phyloP scores from a whole-genome alignment of 306 rosid species.

The Malus sylvestris region DNA sequence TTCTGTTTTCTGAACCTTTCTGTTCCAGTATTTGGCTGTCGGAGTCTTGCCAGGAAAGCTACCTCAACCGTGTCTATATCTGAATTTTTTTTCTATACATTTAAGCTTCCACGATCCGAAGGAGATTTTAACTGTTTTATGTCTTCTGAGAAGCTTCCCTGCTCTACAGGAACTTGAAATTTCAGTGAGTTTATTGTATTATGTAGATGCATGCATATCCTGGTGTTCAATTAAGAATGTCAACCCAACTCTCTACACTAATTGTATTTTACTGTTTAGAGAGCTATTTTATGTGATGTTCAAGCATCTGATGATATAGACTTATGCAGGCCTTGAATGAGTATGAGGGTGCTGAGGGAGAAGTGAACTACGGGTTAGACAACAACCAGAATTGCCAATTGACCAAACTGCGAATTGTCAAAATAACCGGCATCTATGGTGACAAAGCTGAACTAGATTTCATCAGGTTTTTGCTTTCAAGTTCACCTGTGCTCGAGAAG shows the following conservation, averaged over 20 bases:
- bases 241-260: too few relatives aligned
- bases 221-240: too few relatives aligned
- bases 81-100: slow-evolving; percentile 40
- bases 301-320: too few relatives aligned
- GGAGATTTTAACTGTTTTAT: slow-evolving; percentile 38
- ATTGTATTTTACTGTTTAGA: too few relatives aligned
- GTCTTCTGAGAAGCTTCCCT: slow-evolving; percentile 50
- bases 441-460: slow-evolving; percentile 38
- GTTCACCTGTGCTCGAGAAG: slow-evolving; percentile 43
- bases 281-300: too few relatives aligned
- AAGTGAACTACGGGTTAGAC: slow-evolving; percentile 16
- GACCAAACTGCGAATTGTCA: slow-evolving; percentile 34
- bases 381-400: slow-evolving; percentile 14
- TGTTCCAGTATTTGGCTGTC: slow-evolving; percentile 38
- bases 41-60: slow-evolving; percentile 34
- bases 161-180: slow-evolving; percentile 46
- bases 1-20: background rate
- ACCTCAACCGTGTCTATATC: slow-evolving; percentile 30
- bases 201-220: too few relatives aligned
- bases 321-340: too few relatives aligned
- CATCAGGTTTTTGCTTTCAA: slow-evolving; percentile 36
- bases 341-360: background rate
- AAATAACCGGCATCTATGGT: slow-evolving; percentile 9
- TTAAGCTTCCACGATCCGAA: background rate
- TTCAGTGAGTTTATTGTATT: slow-evolving; percentile 31